These are phyloP conservation scores for Psidium guajava DNA, from an alignment of 345 rosid genomes.

Conservation along the genomic window DNA sequence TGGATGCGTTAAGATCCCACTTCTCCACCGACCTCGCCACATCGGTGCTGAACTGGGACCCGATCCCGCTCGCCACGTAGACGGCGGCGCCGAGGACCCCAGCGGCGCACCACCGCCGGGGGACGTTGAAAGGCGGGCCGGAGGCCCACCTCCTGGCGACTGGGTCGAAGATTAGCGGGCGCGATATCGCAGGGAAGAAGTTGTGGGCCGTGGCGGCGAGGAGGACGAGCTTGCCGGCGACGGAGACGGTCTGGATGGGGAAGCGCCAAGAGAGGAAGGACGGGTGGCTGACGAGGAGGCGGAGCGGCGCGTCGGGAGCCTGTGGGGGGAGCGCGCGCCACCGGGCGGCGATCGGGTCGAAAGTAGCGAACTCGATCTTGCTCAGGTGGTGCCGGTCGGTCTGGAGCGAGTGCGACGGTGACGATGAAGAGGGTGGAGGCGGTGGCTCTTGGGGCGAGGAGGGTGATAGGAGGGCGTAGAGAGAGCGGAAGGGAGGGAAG, in stretches of 20 bases:
- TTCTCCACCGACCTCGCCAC: constrained; percentile 32
- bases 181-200: constrained; percentile 25
- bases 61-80: constrained; percentile 35
- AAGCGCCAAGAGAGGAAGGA: constrained; percentile 31
- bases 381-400: not conserved
- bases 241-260: constrained; percentile 34
- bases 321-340: constrained; percentile 38
- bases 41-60: constrained; percentile 21
- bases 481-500: constrained; percentile 36
- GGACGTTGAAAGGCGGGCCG: constrained; percentile 25
- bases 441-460: constrained; percentile 7
- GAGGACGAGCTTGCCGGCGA: constrained; percentile 22
- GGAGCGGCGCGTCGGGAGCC: constrained; percentile 22
- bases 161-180: constrained; percentile 37
- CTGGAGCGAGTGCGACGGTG: not conserved
- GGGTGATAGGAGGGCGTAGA: constrained; percentile 19
- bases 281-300: constrained; percentile 31
- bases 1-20: constrained; percentile 11
- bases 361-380: constrained; percentile 16
- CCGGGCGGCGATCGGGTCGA: constrained; percentile 27
- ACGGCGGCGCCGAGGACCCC: constrained; percentile 9
- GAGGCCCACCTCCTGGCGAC: constrained; percentile 11
- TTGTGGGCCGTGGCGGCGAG: constrained; percentile 32
- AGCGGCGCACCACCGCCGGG: constrained; percentile 51
- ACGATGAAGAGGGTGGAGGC: not conserved